A percentile compares a stretch with the other conserved stretches of the same genome.
Evolutionary conservation across 371 early-diverging fungal species (phyloP).

Genomic region (Mucor ambiguus): DNA sequence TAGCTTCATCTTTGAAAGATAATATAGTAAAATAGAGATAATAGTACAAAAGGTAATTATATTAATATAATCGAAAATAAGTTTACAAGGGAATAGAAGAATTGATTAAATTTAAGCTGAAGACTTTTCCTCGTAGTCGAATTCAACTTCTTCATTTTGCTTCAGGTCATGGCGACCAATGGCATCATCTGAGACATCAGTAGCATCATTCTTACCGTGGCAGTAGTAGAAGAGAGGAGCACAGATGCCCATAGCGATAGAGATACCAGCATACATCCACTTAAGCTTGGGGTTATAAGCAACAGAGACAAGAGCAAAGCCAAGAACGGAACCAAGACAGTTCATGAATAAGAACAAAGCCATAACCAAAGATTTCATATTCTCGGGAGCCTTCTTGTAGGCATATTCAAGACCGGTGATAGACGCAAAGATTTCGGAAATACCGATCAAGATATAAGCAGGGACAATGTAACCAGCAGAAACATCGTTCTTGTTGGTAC

Average conservation of each 20-base stretch:
- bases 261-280: slow-evolving; percentile 65
- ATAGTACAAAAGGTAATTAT: background rate
- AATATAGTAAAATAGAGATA: background rate
- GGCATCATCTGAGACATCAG: slow-evolving; percentile 35
- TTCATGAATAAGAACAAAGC: slow-evolving; percentile 71
- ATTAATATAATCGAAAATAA: background rate
- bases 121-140: slow-evolving; percentile 18
- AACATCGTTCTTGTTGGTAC: slow-evolving; percentile 52
- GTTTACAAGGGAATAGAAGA: background rate
- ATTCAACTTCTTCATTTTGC: slow-evolving; percentile 6
- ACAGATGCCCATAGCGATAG: slow-evolving; percentile 28
- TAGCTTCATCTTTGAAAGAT: background rate
- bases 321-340: slow-evolving; percentile 68
- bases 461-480: slow-evolving; percentile 70
- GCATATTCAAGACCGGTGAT: slow-evolving; percentile 83
- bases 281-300: slow-evolving; percentile 69
- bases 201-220: slow-evolving; percentile 34
- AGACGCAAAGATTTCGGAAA: slow-evolving; percentile 80
- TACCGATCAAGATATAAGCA: slow-evolving; percentile 67
- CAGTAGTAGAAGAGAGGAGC: slow-evolving; percentile 29
- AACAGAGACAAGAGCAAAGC: slow-evolving; percentile 67
- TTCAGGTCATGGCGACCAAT: slow-evolving; percentile 24
- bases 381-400: slow-evolving; percentile 71
- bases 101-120: slow-evolving; percentile 45
- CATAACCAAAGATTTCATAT: slow-evolving; percentile 79